These are phyloP conservation scores for Ophiocordyceps polyrhachis-furcata DNA, from an alignment of 2,329 filamentous ascomycete genomes.

Conservation along the genomic window DNA sequence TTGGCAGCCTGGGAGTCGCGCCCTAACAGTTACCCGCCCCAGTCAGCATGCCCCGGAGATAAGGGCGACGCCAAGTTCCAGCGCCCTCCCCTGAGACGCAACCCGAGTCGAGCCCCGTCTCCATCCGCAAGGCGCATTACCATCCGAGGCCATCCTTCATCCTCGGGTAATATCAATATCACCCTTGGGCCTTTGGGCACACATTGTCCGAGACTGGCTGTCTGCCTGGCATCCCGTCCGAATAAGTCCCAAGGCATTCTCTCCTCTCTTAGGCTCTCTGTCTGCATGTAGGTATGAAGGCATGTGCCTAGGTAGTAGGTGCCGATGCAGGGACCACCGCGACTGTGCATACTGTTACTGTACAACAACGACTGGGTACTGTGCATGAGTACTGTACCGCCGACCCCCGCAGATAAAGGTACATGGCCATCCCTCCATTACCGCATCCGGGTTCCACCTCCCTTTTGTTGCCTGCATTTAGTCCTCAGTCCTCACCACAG, in stretches of 20 bases:
- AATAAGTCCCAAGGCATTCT: background rate
- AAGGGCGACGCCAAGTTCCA: too few relatives aligned
- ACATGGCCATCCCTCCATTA: background rate
- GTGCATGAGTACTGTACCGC: background rate
- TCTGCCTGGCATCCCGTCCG: too few relatives aligned
- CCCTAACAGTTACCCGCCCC: too few relatives aligned
- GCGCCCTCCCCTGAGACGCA: too few relatives aligned
- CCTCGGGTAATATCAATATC: too few relatives aligned
- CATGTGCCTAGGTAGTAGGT: background rate
- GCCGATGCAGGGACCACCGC: background rate
- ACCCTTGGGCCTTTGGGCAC: too few relatives aligned
- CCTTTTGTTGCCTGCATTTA: background rate
- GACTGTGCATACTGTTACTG: background rate
- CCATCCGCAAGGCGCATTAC: too few relatives aligned
- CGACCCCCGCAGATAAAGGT: background rate
- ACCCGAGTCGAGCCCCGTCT: too few relatives aligned
- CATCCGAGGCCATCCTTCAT: too few relatives aligned
- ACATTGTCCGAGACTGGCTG: too few relatives aligned
- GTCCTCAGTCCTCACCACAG: background rate
- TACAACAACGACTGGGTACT: background rate
- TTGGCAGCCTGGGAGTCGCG: too few relatives aligned
- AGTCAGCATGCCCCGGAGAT: too few relatives aligned
- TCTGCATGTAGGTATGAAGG: background rate
- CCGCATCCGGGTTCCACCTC: background rate
- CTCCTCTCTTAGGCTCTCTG: background rate